A percentile compares a stretch with the other conserved stretches of the same genome.
Conservation (phyloP, 2,329 filamentous ascomycete species). For the Alternaria ventricosa region DNA sequence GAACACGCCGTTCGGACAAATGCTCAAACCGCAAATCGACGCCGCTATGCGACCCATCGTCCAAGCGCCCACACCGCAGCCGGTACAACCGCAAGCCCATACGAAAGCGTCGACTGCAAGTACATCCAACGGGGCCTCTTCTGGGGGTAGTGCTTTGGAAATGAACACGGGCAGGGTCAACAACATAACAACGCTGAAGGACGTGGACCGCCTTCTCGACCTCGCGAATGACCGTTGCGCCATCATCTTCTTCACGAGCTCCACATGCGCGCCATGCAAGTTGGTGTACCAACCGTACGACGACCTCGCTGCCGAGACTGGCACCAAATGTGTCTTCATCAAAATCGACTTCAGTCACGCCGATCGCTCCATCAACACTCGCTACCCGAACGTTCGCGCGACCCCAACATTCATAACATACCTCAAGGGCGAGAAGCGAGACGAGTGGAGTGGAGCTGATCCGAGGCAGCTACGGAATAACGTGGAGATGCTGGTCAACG, state of each 20-base stretch:
- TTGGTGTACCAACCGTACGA: slow-evolving; percentile 82
- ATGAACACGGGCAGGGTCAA: slow-evolving; percentile 60
- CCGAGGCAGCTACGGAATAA: slow-evolving; percentile 71
- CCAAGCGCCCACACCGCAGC: slow-evolving; percentile 60
- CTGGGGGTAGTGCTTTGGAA: slow-evolving; percentile 22
- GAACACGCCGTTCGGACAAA: slow-evolving; percentile 84
- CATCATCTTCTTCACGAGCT: slow-evolving; percentile 90
- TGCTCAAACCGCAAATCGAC: slow-evolving; percentile 80
- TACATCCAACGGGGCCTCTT: slow-evolving; percentile 11
- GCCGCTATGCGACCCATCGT: slow-evolving; percentile 67
- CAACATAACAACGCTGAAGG: slow-evolving; percentile 63
- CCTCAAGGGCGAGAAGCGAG: slow-evolving; percentile 74
- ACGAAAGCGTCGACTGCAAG: slow-evolving; percentile 14
- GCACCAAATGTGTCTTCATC: slow-evolving; percentile 72
- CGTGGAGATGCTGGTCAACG: slow-evolving; percentile 74
- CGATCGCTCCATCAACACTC: slow-evolving; percentile 65
- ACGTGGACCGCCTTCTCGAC: slow-evolving; percentile 67
- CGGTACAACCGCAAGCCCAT: slow-evolving; percentile 16
- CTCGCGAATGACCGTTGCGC: slow-evolving; percentile 71
- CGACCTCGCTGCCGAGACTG: slow-evolving; percentile 75
- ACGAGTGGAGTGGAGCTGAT: slow-evolving; percentile 82
- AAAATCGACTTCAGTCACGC: slow-evolving; percentile 80
- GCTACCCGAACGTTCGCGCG: slow-evolving; percentile 69
- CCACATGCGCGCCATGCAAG: slow-evolving; percentile 85
- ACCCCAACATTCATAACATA: slow-evolving; percentile 93